These are phyloP conservation scores for Fomitopsis pinicola DNA, from an alignment of 1,284 basidiomycete species.

Conservation along the genomic window DNA sequence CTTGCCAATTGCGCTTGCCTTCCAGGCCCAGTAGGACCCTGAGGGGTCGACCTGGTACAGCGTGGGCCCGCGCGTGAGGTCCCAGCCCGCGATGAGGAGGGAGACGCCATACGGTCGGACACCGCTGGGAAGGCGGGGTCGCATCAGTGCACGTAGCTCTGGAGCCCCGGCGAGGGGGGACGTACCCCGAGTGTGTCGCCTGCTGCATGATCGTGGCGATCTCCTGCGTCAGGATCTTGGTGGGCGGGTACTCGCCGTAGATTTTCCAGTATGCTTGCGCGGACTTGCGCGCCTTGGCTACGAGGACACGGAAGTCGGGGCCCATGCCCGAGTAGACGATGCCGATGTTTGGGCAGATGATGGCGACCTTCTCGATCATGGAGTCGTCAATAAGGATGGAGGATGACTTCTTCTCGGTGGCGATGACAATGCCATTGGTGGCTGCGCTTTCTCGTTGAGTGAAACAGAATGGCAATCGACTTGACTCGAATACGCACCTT, in stretches of 20 bases:
- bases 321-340: conserved; percentile 99
- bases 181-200: conserved; percentile 96
- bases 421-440: conserved; percentile 98
- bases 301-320: conserved; percentile 94
- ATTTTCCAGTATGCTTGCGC: conserved; percentile 99
- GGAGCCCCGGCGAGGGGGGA: conserved; percentile 13
- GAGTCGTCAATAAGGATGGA: conserved; percentile 97
- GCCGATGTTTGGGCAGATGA: conserved; percentile 98
- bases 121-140: conserved; percentile 56
- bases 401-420: conserved; percentile 98
- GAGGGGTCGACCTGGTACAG: conserved; percentile 99
- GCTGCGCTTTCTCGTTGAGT: conserved; percentile 45
- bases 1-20: conserved; percentile 98
- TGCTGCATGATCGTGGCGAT: conserved; percentile 98
- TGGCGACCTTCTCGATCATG: conserved; percentile 94
- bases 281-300: conserved; percentile 93
- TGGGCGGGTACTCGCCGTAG: conserved; percentile 98
- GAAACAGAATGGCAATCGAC: neutral
- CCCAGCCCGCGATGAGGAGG: conserved; percentile 95
- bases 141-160: neutral
- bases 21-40: conserved; percentile 99
- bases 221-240: conserved; percentile 94
- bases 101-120: conserved; percentile 98
- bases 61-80: conserved; percentile 85
- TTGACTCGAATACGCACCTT: conserved; percentile 56